Evolutionary conservation across 1,284 basidiomycete species (phyloP), one percentile per base, ranked within the genome.

Genomic region (Pyrrhoderma noxium): DNA sequence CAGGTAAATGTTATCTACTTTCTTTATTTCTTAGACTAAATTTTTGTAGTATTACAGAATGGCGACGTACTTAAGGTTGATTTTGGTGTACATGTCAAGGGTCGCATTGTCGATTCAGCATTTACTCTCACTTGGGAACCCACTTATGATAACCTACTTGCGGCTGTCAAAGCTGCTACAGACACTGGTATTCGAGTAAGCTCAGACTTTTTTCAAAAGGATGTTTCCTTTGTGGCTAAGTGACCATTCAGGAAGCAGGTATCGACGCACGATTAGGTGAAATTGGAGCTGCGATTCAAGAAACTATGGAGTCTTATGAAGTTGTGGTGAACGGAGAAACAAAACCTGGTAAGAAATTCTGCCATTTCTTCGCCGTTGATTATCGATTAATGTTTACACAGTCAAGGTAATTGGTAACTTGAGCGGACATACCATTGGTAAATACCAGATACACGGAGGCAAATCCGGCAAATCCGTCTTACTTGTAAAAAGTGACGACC

Each of bases 231-330:
- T 47, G 34, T 47, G 13, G 8, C 51, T 47, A 27, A 54, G 45
- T 46, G 27, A 56, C 38, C 25, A 55, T 55, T 51, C 47, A 93
- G 92, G 93, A 93, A 77, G 89, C 95, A 5, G 96, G 96, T 2
- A 98, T 99, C 61, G 96, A 99, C 62, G 91, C 90, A 1, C 81
- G 94, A 42, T 75, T 99, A 44, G 93, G 93, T 55, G 95, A 99
- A 64, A 78, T 99, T 36, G 96, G 86, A 5, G 93, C 83, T 0
- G 79, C 80, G 37, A 94, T 99, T 55, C 95, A 99, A 66, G 96
- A 99, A 68, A 94, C 93, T 2, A 99, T 99, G 96, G 94, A 98
- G 66, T 93, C 89, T 3, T 97, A 98, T 65, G 96, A 99, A 66
- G 93, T 99, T 16, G 92, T 94, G 63, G 81, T 93, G 18, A 76